Conservation (phyloP, 345 rosid genomes). For the Syzygium oleosum region DNA sequence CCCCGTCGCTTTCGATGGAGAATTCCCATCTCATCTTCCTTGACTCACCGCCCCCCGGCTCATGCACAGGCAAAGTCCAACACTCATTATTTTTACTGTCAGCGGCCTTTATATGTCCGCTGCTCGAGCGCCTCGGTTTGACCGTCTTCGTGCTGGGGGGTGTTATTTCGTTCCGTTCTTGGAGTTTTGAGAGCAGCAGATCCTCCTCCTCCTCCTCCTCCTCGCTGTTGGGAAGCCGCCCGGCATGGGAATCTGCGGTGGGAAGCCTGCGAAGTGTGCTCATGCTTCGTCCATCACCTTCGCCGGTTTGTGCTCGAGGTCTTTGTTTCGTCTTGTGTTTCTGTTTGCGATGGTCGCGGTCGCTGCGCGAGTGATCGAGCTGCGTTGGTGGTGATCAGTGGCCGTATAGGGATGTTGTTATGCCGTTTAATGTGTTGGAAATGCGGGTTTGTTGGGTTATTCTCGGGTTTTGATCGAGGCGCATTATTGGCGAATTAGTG, state of each 20-base stretch:
- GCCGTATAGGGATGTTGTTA: background rate
- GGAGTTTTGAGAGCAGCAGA: background rate
- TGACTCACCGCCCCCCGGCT: background rate
- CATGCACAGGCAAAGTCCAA: background rate
- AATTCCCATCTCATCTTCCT: background rate
- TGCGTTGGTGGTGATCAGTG: background rate
- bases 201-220: too few species aligned
- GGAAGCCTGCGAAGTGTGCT: constrained; percentile 10
- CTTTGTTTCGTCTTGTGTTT: background rate
- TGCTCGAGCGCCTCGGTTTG: background rate
- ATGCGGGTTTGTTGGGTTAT: background rate
- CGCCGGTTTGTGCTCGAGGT: background rate
- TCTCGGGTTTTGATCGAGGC: background rate
- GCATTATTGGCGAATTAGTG: background rate
- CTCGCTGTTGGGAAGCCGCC: background rate
- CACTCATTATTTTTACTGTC: background rate
- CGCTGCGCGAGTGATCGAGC: background rate
- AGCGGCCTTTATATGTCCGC: background rate
- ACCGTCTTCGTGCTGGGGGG: background rate
- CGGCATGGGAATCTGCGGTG: constrained; percentile 11
- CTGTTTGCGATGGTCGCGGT: background rate
- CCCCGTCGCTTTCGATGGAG: background rate
- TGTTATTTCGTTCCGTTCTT: background rate
- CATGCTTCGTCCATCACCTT: constrained; percentile 9
- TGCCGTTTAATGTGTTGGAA: background rate